Conservation (phyloP, 2,329 filamentous ascomycete species). For the Xylariales sp. region DNA sequence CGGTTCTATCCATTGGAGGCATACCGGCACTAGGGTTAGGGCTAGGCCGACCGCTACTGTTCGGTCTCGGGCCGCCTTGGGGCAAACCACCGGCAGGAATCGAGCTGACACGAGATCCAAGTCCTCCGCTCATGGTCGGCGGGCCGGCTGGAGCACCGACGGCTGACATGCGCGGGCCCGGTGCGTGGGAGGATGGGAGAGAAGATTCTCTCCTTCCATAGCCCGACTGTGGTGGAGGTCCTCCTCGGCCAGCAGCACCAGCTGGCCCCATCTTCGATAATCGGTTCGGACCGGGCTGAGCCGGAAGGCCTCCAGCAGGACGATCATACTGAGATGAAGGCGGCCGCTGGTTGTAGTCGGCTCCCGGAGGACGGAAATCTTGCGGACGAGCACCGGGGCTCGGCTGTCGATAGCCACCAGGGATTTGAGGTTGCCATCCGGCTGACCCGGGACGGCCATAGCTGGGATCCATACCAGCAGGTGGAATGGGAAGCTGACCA, state of each 20-base stretch:
- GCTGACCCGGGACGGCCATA: constrained; percentile 58
- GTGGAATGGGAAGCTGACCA: constrained; percentile 58
- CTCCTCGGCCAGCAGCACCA: constrained; percentile 46
- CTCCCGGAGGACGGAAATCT: constrained; percentile 45
- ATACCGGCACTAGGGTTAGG: constrained; percentile 18
- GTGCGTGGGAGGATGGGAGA: constrained; percentile 45
- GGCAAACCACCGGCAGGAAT: constrained; percentile 47
- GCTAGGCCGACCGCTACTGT: constrained; percentile 39
- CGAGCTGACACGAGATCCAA: constrained; percentile 43
- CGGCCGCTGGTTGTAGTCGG: constrained; percentile 44
- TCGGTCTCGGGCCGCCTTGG: constrained; percentile 45
- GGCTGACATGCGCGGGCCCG: constrained; percentile 51
- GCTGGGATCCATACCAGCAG: constrained; percentile 54
- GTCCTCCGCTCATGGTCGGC: constrained; percentile 48
- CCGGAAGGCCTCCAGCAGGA: constrained; percentile 48
- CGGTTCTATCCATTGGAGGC: constrained; percentile 45
- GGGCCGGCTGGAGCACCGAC: constrained; percentile 37
- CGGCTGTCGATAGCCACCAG: constrained; percentile 53
- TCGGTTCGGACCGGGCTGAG: constrained; percentile 51
- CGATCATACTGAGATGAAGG: constrained; percentile 43
- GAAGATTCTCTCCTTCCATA: constrained; percentile 44
- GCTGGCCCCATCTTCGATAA: constrained; percentile 54
- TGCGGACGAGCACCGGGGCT: constrained; percentile 53
- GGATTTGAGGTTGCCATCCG: constrained; percentile 59
- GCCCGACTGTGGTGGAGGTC: constrained; percentile 44